A percentile compares a stretch with the other conserved stretches of the same genome.
Evolutionary conservation across 768 basidiomycete genomes (phyloP).

Genomic region (Ramaria sp.): DNA sequence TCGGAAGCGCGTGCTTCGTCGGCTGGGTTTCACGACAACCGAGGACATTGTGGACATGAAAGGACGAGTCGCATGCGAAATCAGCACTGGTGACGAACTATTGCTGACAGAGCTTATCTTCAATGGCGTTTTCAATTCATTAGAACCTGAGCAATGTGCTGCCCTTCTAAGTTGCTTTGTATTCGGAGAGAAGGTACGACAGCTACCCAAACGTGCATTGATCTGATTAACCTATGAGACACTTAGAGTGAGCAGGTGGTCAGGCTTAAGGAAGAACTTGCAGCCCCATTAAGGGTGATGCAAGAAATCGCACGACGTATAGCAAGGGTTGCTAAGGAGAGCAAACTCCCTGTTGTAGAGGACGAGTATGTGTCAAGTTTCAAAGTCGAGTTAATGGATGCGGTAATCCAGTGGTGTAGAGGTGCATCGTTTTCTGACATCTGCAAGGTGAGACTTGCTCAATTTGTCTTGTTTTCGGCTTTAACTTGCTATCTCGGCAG

Average conservation of each 20-base stretch:
- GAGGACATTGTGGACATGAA: conserved; percentile 97
- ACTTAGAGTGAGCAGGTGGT: conserved; percentile 72
- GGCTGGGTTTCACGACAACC: conserved; percentile 80
- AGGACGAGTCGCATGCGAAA: conserved; percentile 96
- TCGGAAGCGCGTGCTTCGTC: conserved; percentile 85
- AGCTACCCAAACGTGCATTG: neutral
- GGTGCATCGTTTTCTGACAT: conserved; percentile 94
- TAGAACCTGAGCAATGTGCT: conserved; percentile 87
- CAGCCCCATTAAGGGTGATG: conserved; percentile 85
- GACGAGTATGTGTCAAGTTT: conserved; percentile 94
- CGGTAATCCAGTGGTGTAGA: conserved; percentile 96
- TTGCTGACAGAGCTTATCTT: conserved; percentile 95
- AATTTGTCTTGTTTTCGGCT: neutral
- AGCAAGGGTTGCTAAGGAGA: conserved; percentile 94
- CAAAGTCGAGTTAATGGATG: conserved; percentile 98
- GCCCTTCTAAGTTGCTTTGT: conserved; percentile 96
- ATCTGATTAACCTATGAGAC: neutral
- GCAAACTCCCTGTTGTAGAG: conserved; percentile 79
- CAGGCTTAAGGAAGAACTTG: conserved; percentile 87
- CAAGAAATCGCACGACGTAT: conserved; percentile 93
- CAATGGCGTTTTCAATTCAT: conserved; percentile 88
- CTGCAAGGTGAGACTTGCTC: conserved; percentile 58
- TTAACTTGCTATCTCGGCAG: conserved; percentile 28
- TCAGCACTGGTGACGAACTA: conserved; percentile 93
- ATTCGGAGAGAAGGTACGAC: conserved; percentile 83